Evolutionary conservation across 1,139 yeast species (phyloP).

Genomic region (Geotrichum reessii): DNA sequence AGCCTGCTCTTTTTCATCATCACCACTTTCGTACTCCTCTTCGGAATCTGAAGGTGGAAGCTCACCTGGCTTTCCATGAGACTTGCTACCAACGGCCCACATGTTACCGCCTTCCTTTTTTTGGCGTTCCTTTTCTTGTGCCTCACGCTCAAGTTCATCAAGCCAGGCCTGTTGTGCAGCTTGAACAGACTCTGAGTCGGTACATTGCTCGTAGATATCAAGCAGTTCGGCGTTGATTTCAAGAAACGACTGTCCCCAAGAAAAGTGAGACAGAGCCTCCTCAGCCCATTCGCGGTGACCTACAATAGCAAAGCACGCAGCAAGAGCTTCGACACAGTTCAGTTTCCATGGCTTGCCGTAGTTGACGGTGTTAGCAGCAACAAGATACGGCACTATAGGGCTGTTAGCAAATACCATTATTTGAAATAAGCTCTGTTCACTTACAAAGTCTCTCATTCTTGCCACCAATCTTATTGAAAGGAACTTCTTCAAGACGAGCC

Average conservation of each 20-base stretch:
- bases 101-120: slow-evolving; percentile 52
- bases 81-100: slow-evolving; percentile 77
- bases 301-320: slow-evolving; percentile 93
- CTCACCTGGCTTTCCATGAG: slow-evolving; percentile 41
- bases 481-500: slow-evolving; percentile 96
- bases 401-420: neutral
- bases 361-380: slow-evolving; percentile 95
- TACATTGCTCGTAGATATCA: slow-evolving; percentile 68
- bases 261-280: slow-evolving; percentile 65
- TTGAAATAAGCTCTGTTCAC: neutral
- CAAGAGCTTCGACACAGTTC: slow-evolving; percentile 95
- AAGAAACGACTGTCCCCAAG: slow-evolving; percentile 89
- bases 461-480: slow-evolving; percentile 89
- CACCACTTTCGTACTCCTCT: slow-evolving; percentile 27
- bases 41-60: slow-evolving; percentile 32
- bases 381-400: slow-evolving; percentile 64
- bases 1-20: slow-evolving; percentile 27
- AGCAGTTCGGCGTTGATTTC: slow-evolving; percentile 76
- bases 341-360: slow-evolving; percentile 95
- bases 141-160: slow-evolving; percentile 60
- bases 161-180: slow-evolving; percentile 76
- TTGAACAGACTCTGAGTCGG: slow-evolving; percentile 70
- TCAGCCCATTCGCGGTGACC: slow-evolving; percentile 91
- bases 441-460: slow-evolving; percentile 61
- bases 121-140: slow-evolving; percentile 50